Base-by-base conservation (phyloP, 768 basidiomycete species). In the Tylopilus plumbeoviolaceoides region DNA sequence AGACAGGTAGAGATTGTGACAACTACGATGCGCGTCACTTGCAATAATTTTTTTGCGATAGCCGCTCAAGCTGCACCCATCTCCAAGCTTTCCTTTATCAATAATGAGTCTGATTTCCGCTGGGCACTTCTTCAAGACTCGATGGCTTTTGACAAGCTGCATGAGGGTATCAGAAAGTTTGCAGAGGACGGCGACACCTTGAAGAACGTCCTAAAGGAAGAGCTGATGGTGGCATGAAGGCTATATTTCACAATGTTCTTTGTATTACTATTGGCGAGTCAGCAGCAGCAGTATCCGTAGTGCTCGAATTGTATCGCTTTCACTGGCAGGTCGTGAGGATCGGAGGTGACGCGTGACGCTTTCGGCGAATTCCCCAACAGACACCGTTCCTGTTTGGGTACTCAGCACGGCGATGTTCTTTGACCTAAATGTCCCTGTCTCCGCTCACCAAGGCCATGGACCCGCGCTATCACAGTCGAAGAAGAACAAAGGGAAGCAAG, bases 71-170 rank as follows among this genome's bases (percentile, higher is more conserved):
- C 79, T 48, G 75, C 84, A 44, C 79, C 83, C 31, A 83, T 91
- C 57, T 64, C 82, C 38, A 97, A 92, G 74, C 86, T 90, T 56
- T 79, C 83, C 20, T 97, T 70, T 76, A 69, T 98, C 69, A 80
- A 95, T 77, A 85, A 94, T 72, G 90, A 98, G 77, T 76, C 92
- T 54, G 87, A 90, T 66, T 98, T 98, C 85, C 85, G 91, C 47
- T 95, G 92, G 92, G 70, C 80, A 5, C 84, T 97, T 45, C 81
- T 95, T 60, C 81, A 92, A 66, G 93, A 97, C 72, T 71, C 77
- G 69, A 95, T 95, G 93, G 93, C 95, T 15, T 94, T 38, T 18
- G 38, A 38, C 38, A 38, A 38, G 38, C n/a, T 38, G n/a, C 38
- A 38, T 12, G 38, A 38, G 75, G 95, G 95, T 66, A 97, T 98